Percentiles rank a stretch among this genome's conserved stretches.
Evolutionary conservation across 2,329 filamentous ascomycete genomes (phyloP).

Genomic region (Chaetomiaceae sp.): DNA sequence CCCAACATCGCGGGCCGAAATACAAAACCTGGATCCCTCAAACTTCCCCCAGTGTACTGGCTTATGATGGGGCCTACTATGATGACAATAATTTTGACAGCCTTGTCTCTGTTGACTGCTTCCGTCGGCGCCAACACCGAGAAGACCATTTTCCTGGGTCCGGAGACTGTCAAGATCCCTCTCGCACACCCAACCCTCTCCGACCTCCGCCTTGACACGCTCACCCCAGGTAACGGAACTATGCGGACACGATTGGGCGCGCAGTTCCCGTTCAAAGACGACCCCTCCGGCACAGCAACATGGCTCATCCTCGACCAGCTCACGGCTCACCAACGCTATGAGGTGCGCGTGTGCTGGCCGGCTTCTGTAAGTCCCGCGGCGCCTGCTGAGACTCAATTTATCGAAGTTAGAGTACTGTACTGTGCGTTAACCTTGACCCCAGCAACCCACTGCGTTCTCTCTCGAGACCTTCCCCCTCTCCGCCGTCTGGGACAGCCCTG

Average conservation of each 20-base stretch:
- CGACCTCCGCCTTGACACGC: conserved; percentile 55
- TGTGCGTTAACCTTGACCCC: too few species aligned
- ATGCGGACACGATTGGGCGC: conserved; percentile 61
- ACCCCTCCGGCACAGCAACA: conserved; percentile 54
- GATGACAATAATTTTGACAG: conserved; percentile 7
- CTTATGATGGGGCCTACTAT: too few species aligned
- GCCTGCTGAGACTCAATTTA: too few species aligned
- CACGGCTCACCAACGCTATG: conserved; percentile 69
- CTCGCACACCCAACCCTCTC: conserved; percentile 49
- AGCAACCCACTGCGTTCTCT: conserved; percentile 83
- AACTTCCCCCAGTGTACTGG: too few species aligned
- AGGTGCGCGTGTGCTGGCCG: conserved; percentile 88
- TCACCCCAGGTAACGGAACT: conserved; percentile 49
- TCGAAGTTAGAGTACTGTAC: too few species aligned
- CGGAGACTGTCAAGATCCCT: conserved; percentile 51
- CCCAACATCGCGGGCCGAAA: too few species aligned
- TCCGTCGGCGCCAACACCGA: conserved; percentile 66
- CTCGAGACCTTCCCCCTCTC: conserved; percentile 59
- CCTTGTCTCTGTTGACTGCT: conserved; percentile 16
- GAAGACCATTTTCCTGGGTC: conserved; percentile 82
- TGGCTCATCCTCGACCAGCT: conserved; percentile 76
- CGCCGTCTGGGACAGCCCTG: conserved; percentile 54
- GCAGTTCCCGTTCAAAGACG: conserved; percentile 54
- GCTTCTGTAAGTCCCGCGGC: conserved; percentile 68
- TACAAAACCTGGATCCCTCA: too few species aligned